Conservation (phyloP, 2,329 filamentous ascomycete species). For the Pseudomassariella vexata region DNA sequence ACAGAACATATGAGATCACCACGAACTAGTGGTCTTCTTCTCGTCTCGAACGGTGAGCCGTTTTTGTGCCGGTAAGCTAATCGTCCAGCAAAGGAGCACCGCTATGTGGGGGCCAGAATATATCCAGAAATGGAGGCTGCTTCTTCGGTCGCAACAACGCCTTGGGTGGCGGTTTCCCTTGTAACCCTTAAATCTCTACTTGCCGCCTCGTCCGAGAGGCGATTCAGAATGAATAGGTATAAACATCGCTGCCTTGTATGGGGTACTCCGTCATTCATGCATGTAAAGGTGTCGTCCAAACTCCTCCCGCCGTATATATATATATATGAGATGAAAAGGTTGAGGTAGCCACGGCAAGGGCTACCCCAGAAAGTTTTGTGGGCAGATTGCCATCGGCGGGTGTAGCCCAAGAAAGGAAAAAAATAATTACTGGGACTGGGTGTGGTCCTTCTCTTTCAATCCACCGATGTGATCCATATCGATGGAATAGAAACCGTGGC, state of each 20-base stretch:
- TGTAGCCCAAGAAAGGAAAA: too few relatives aligned
- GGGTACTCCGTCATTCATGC: slow-evolving; percentile 11
- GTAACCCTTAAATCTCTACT: too few relatives aligned
- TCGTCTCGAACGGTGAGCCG: too few relatives aligned
- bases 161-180: too few relatives aligned
- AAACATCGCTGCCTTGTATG: slow-evolving; percentile 6
- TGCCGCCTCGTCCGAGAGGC: slow-evolving; percentile 12
- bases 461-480: slow-evolving; percentile 94
- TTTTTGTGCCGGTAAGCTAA: too few relatives aligned
- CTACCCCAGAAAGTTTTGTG: neutral
- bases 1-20: slow-evolving; percentile 6
- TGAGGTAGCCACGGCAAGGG: neutral
- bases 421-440: slow-evolving; percentile 8
- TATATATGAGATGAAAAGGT: slow-evolving; percentile 1
- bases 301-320: slow-evolving; percentile 3
- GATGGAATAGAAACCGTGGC: slow-evolving; percentile 80
- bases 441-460: slow-evolving; percentile 77
- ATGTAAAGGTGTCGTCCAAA: slow-evolving; percentile 8
- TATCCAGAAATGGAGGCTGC: too few relatives aligned
- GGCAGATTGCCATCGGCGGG: too few relatives aligned
- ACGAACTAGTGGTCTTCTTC: slow-evolving; percentile 1
- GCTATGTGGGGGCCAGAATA: too few relatives aligned
- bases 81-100: too few relatives aligned
- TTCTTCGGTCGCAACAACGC: too few relatives aligned
- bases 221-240: slow-evolving; percentile 12